Conservation (phyloP, 2,329 filamentous ascomycete species). For the Aspergillus candidus region DNA sequence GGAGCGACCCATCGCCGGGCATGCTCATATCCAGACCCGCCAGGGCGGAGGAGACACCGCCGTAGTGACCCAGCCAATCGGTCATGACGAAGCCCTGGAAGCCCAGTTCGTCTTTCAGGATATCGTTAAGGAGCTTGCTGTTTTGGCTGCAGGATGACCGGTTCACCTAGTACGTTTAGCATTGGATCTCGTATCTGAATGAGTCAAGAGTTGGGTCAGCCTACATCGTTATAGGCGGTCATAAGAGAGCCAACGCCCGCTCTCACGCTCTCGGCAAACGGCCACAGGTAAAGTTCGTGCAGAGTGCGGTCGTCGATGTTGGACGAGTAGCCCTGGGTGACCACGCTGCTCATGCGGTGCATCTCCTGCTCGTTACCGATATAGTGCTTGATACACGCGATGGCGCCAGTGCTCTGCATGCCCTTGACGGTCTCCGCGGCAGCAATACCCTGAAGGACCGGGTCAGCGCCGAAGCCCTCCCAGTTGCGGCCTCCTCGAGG, state of each 20-base stretch:
- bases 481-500: constrained; percentile 67
- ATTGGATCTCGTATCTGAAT: neutral
- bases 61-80: constrained; percentile 62
- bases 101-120: constrained; percentile 67
- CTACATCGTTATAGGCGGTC: constrained; percentile 40
- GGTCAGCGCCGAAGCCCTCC: constrained; percentile 69
- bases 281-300: constrained; percentile 44
- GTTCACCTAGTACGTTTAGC: constrained; percentile 47
- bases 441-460: constrained; percentile 54
- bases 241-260: constrained; percentile 45
- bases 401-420: constrained; percentile 52
- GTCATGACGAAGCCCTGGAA: constrained; percentile 67
- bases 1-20: constrained; percentile 55
- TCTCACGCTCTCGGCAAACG: constrained; percentile 45
- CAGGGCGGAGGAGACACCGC: constrained; percentile 54
- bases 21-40: constrained; percentile 65
- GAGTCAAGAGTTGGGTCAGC: neutral
- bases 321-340: constrained; percentile 38
- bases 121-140: constrained; percentile 60
- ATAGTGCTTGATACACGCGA: constrained; percentile 54
- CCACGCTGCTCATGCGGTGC: constrained; percentile 44
- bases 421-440: constrained; percentile 50
- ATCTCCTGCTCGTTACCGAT: constrained; percentile 46
- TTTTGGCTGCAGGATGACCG: constrained; percentile 63
- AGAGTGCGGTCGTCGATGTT: constrained; percentile 48